Evolutionary conservation across 2,329 filamentous ascomycete species (phyloP).

Genomic region (Boeremia exigua): DNA sequence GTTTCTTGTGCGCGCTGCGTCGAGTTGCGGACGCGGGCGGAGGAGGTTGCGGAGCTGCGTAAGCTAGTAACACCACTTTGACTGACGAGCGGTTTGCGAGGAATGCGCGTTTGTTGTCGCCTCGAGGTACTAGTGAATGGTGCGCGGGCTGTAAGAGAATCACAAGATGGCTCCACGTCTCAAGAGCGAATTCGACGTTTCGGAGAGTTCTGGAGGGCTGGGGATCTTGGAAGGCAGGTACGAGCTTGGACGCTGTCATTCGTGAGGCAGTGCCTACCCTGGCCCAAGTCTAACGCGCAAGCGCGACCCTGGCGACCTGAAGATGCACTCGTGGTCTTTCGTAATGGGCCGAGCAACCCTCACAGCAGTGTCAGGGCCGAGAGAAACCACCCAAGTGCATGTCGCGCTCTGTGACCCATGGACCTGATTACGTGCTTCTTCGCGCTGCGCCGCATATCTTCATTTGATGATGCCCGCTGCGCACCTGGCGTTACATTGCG

Average conservation of each 20-base stretch:
- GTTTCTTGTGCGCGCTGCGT: constrained; percentile 3
- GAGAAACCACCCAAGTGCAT: background rate
- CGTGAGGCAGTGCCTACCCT: constrained; percentile 26
- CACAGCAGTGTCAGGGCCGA: background rate
- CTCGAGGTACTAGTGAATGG: background rate
- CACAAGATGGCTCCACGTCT: constrained; percentile 12
- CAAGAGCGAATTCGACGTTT: constrained; percentile 13
- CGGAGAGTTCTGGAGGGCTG: constrained; percentile 21
- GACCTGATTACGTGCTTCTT: background rate
- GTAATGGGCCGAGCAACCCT: background rate
- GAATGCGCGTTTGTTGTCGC: constrained; percentile 14
- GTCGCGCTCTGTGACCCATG: background rate
- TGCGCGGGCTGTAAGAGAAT: background rate
- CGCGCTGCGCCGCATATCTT: background rate
- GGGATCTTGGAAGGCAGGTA: constrained; percentile 10
- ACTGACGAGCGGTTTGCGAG: constrained; percentile 8
- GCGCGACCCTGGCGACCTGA: constrained; percentile 14
- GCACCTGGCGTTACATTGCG: constrained; percentile 14
- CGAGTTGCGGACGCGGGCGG: constrained; percentile 17
- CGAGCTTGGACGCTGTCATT: constrained; percentile 20
- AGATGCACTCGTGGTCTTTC: background rate
- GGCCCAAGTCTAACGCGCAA: constrained; percentile 6
- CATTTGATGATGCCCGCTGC: constrained; percentile 5
- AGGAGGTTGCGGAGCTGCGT: constrained; percentile 27
- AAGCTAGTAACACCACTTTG: constrained; percentile 21